These are phyloP conservation scores for Antitrichia curtipendula DNA, from an alignment of 225 moss, liverwort and hornwort genomes.

Conservation along the genomic window DNA sequence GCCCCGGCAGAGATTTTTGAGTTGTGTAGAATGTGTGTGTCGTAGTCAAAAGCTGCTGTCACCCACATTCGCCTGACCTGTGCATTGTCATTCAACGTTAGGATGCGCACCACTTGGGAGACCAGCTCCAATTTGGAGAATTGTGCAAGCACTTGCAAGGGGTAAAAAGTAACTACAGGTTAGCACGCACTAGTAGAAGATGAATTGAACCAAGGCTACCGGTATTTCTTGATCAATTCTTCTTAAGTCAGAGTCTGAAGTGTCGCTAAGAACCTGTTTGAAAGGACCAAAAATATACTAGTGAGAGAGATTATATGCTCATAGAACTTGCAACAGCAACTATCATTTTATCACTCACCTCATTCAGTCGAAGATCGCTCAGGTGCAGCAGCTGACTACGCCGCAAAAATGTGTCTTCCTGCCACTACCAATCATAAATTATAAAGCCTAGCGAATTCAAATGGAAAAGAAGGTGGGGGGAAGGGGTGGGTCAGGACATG, in stretches of 20 bases:
- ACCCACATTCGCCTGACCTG: slow-evolving; percentile 91
- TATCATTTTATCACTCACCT: slow-evolving; percentile 33
- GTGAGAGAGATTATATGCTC: background rate
- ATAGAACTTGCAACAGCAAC: background rate
- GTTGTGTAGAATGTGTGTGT: slow-evolving; percentile 72
- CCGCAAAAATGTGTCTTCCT: slow-evolving; percentile 80
- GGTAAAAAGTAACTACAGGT: background rate
- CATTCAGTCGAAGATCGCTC: slow-evolving; percentile 70
- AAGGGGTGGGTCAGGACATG: slow-evolving; percentile 23
- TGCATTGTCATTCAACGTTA: background rate
- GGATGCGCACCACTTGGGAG: background rate
- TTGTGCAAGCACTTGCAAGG: background rate
- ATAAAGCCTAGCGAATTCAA: slow-evolving; percentile 17
- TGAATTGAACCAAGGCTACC: background rate
- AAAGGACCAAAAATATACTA: background rate
- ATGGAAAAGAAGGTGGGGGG: background rate
- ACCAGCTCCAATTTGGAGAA: background rate
- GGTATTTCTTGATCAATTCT: background rate
- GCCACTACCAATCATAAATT: slow-evolving; percentile 37
- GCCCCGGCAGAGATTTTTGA: slow-evolving; percentile 34
- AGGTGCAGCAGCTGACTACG: slow-evolving; percentile 87
- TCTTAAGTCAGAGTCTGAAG: background rate
- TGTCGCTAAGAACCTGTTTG: background rate
- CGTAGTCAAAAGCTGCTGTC: slow-evolving; percentile 84
- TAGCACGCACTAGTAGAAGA: background rate